Evolutionary conservation across 495 filamentous ascomycete genomes (phyloP).

Genomic region (Aspergillus cristatus): DNA sequence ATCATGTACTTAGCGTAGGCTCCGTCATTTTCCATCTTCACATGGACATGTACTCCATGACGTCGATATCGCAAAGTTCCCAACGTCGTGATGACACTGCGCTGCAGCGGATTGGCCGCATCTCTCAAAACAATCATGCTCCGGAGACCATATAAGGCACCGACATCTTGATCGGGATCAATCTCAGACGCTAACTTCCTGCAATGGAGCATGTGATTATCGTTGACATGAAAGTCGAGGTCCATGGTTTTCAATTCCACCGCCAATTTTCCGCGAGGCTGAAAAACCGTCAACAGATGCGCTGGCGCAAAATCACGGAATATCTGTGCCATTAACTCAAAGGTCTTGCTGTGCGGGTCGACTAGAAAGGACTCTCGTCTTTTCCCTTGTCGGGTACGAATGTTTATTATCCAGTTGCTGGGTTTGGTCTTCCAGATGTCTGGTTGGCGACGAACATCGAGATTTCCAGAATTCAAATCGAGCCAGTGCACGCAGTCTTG

Average conservation of each 20-base stretch:
- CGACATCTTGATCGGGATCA: conserved; percentile 42
- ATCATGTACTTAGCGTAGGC: conserved; percentile 34
- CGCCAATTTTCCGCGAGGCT: conserved; percentile 15
- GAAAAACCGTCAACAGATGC: conserved; percentile 25
- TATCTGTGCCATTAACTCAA: conserved; percentile 20
- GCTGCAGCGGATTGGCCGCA: conserved; percentile 19
- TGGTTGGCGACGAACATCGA: conserved; percentile 28
- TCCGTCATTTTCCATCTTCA: conserved; percentile 25
- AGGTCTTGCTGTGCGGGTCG: conserved; percentile 22
- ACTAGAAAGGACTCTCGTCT: conserved; percentile 12
- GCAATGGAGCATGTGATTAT: conserved; percentile 10
- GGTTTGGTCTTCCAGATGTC: conserved; percentile 26
- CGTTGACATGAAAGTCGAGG: conserved; percentile 38
- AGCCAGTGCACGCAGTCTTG: conserved; percentile 51
- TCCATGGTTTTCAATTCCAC: conserved; percentile 41
- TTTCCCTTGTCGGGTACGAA: conserved; percentile 12
- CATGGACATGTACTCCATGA: conserved; percentile 26
- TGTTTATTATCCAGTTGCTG: conserved; percentile 23
- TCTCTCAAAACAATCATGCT: conserved; percentile 45
- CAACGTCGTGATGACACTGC: conserved; percentile 40
- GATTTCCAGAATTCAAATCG: conserved; percentile 25
- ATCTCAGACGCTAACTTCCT: conserved; percentile 36
- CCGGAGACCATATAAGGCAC: conserved; percentile 43
- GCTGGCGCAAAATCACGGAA: conserved; percentile 24
- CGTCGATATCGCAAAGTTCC: conserved; percentile 19